Evolutionary conservation across 176 grass and related monocot species (phyloP).

Genomic region (Juncus inflexus): DNA sequence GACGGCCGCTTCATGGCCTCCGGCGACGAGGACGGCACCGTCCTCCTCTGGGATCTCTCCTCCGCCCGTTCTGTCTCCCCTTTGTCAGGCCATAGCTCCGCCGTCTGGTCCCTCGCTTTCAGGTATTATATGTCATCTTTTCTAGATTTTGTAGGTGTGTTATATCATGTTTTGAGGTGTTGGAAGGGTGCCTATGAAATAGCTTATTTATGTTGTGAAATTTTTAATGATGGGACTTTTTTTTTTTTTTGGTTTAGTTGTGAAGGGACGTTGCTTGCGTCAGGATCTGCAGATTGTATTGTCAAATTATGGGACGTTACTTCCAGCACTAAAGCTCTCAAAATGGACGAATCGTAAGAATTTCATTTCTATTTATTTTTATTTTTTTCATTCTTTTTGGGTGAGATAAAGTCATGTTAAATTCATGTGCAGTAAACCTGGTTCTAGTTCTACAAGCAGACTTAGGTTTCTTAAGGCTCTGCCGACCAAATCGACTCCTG

Average conservation of each 20-base stretch:
- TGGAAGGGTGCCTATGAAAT: too few relatives aligned
- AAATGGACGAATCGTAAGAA: conserved; percentile 67
- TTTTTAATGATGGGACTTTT: too few relatives aligned
- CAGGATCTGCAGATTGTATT: conserved; percentile 86
- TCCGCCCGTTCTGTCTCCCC: conserved; percentile 69
- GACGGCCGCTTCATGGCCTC: conserved; percentile 93
- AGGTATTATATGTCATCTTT: too few relatives aligned
- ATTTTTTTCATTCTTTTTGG: background rate
- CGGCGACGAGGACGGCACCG: conserved; percentile 88
- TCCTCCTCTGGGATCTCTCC: conserved; percentile 98
- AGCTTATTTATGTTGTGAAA: too few relatives aligned
- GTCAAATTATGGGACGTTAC: conserved; percentile 94
- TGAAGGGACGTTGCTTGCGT: conserved; percentile 92
- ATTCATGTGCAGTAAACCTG: conserved; percentile 52
- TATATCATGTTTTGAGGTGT: too few relatives aligned
- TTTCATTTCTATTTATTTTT: background rate
- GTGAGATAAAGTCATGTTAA: background rate
- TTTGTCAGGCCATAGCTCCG: conserved; percentile 73
- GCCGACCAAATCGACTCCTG: conserved; percentile 85
- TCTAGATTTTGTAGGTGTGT: too few relatives aligned
- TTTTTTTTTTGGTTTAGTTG: conserved; percentile 62
- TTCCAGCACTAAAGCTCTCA: conserved; percentile 65
- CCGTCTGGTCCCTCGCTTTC: conserved; percentile 93
- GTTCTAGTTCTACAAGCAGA: conserved; percentile 47
- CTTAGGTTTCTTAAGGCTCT: conserved; percentile 77